Evolutionary conservation across 208 protist species (phyloP), one percentile per base, ranked within the genome.

Genomic region (Zelonia costaricensis): DNA sequence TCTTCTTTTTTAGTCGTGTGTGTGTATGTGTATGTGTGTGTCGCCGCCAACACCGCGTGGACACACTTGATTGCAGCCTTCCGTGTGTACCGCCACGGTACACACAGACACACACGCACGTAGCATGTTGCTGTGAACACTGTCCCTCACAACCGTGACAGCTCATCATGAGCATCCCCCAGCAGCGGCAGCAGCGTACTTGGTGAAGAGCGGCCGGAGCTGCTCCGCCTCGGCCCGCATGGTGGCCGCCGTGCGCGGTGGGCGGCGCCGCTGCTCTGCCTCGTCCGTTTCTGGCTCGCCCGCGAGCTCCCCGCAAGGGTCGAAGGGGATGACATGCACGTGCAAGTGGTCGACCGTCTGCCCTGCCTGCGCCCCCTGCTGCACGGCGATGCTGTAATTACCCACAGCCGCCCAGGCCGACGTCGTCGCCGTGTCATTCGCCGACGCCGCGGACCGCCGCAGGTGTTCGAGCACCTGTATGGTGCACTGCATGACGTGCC

Each of bases 281-380:
- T 86, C 82, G 39, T 77, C 78, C 16, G 54, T 47, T 75, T 94
- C 88, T 16, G 88, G 88, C 71, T 88, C 75, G 18, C 80, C 79
- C 0, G 83, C 80, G 13, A 94, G 69, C 45, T 77, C 71, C 16
- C 84, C 88, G 22, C 36, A 33, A 10, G 85, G 78, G 58, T 92
- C 78, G 51, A 92, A 92, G 0, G 88, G 88, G 47, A 95, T 95
- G 30, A 95, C 59, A 59, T 95, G 89, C 27, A 82, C 82, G 62
- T 95, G 89, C 13, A 91, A 66, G 63, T 95, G 89, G 2, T 76
- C 66, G 3, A 95, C 86, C 18, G 89, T 95, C 63, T 95, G 89
- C 16, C 89, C 89, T 0, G 89, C 83, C 20, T 80, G 43, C 9
- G 44, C 47, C 13, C 89, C 89, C 31, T 91, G 83, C 70, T 95